Conservation (phyloP, 2,329 filamentous ascomycete genomes). For the Didymella keratinophila region DNA sequence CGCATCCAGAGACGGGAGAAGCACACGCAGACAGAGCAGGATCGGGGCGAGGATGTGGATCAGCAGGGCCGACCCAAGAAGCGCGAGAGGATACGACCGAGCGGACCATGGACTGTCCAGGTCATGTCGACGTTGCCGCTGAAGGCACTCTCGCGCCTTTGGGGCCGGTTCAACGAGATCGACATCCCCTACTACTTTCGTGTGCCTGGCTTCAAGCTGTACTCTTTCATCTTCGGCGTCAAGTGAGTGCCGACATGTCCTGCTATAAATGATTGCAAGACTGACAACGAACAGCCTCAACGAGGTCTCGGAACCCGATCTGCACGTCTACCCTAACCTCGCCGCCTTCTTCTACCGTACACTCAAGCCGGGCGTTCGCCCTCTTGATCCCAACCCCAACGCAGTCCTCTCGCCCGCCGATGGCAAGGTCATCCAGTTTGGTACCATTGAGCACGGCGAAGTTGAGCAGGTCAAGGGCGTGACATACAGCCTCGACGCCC, state of each 20-base stretch:
- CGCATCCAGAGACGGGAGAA: slow-evolving; percentile 68
- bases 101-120: slow-evolving; percentile 90
- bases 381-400: slow-evolving; percentile 80
- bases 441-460: slow-evolving; percentile 88
- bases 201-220: slow-evolving; percentile 88
- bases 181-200: slow-evolving; percentile 87
- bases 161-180: slow-evolving; percentile 91
- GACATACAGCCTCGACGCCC: slow-evolving; percentile 93
- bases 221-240: slow-evolving; percentile 91
- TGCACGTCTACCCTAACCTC: slow-evolving; percentile 90
- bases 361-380: slow-evolving; percentile 85
- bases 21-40: slow-evolving; percentile 50
- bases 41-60: slow-evolving; percentile 57
- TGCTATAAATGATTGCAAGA: slow-evolving; percentile 48
- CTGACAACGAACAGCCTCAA: slow-evolving; percentile 65
- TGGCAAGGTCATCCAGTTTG: slow-evolving; percentile 89
- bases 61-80: slow-evolving; percentile 56
- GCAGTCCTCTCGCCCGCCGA: slow-evolving; percentile 89
- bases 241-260: slow-evolving; percentile 55
- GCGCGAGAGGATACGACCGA: slow-evolving; percentile 74
- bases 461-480: slow-evolving; percentile 99
- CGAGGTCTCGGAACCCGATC: slow-evolving; percentile 86
- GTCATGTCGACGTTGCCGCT: slow-evolving; percentile 92
- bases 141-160: slow-evolving; percentile 87
- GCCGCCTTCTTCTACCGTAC: slow-evolving; percentile 97